Evolutionary conservation across 2,329 filamentous ascomycete species (phyloP).

Genomic region (Penicillium sp.): DNA sequence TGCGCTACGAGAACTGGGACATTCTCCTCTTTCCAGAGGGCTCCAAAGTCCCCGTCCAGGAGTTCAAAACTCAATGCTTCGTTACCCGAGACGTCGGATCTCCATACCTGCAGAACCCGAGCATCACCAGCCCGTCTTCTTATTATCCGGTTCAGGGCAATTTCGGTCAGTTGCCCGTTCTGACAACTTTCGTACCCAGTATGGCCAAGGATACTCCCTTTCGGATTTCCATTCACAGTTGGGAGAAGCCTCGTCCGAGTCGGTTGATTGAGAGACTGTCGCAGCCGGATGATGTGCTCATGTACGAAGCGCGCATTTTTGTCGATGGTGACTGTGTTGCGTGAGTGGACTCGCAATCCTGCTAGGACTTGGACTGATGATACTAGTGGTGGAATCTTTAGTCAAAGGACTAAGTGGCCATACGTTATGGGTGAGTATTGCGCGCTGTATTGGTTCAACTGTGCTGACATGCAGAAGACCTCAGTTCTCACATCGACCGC

Average conservation of each 20-base stretch:
- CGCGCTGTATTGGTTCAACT: neutral
- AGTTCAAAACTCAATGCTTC: slow-evolving; percentile 75
- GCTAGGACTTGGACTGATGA: neutral
- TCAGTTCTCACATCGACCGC: slow-evolving; percentile 45
- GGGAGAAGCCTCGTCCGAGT: slow-evolving; percentile 59
- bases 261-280: slow-evolving; percentile 53
- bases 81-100: slow-evolving; percentile 56
- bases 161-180: slow-evolving; percentile 52
- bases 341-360: slow-evolving; percentile 41
- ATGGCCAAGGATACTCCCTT: slow-evolving; percentile 56
- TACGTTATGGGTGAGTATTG: slow-evolving; percentile 47
- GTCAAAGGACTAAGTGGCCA: slow-evolving; percentile 50
- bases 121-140: slow-evolving; percentile 31
- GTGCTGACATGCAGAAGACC: slow-evolving; percentile 23
- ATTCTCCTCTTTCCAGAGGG: slow-evolving; percentile 70
- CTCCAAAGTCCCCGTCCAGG: slow-evolving; percentile 66
- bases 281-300: slow-evolving; percentile 52
- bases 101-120: slow-evolving; percentile 46
- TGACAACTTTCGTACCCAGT: slow-evolving; percentile 68
- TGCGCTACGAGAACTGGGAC: slow-evolving; percentile 86
- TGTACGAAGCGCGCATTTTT: slow-evolving; percentile 63
- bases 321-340: slow-evolving; percentile 62
- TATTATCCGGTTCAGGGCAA: slow-evolving; percentile 25
- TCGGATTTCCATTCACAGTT: slow-evolving; percentile 69
- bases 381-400: slow-evolving; percentile 52